Evolutionary conservation across 2,329 filamentous ascomycete species (phyloP).

Genomic region (Pseudonectria foliicola): DNA sequence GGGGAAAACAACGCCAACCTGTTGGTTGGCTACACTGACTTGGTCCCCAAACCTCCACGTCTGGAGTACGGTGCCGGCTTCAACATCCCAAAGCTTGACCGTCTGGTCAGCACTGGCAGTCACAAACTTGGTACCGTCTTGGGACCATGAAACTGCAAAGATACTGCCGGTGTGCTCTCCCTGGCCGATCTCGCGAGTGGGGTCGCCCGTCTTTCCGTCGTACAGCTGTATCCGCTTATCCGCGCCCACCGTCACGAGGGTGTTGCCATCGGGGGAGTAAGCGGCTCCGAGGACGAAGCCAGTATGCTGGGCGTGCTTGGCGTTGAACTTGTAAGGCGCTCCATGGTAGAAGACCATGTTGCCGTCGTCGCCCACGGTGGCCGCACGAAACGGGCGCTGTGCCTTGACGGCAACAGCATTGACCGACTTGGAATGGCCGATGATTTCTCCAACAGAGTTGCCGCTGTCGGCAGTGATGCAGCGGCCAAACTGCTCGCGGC

Average conservation of each 20-base stretch:
- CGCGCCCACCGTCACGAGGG: slow-evolving; percentile 82
- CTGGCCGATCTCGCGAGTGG: slow-evolving; percentile 68
- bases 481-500: slow-evolving; percentile 86
- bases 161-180: slow-evolving; percentile 89
- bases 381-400: slow-evolving; percentile 83
- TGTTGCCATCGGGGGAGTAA: slow-evolving; percentile 81
- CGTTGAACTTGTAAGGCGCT: slow-evolving; percentile 91
- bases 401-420: slow-evolving; percentile 87
- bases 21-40: slow-evolving; percentile 72
- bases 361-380: slow-evolving; percentile 85
- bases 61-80: slow-evolving; percentile 68
- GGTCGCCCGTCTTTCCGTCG: slow-evolving; percentile 90
- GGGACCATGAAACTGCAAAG: slow-evolving; percentile 83
- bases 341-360: slow-evolving; percentile 89
- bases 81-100: slow-evolving; percentile 88
- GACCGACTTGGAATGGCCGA: slow-evolving; percentile 82
- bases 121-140: slow-evolving; percentile 77
- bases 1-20: slow-evolving; percentile 91
- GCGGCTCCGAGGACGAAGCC: slow-evolving; percentile 83
- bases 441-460: slow-evolving; percentile 91
- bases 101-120: slow-evolving; percentile 94
- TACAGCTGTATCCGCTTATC: slow-evolving; percentile 91
- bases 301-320: slow-evolving; percentile 72
- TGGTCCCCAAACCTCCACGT: slow-evolving; percentile 82
- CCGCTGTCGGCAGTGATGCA: slow-evolving; percentile 94